These are phyloP conservation scores for Phytophthora aleatoria DNA, from an alignment of 352 stramenopile genomes.

Conservation along the genomic window DNA sequence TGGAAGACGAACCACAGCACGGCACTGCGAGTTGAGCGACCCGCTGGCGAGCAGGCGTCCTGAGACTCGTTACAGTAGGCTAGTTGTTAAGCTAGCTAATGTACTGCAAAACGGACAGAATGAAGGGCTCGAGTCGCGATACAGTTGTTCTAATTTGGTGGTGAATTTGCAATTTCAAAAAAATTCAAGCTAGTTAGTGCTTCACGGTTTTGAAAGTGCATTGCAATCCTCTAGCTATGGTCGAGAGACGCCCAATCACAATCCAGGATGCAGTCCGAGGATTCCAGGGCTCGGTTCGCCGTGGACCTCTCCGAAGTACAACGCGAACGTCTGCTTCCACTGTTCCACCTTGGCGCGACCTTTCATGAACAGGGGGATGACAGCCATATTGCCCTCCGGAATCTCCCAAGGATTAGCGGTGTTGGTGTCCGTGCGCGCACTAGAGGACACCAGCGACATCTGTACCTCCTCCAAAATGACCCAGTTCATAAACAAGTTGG, in stretches of 20 bases:
- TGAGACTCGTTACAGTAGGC: no score
- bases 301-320: conserved; percentile 61
- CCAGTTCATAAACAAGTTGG: conserved; percentile 69
- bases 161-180: no score
- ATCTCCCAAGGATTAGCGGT: conserved; percentile 38
- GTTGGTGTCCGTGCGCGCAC: conserved; percentile 48
- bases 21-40: no score
- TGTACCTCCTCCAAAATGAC: conserved; percentile 43
- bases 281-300: conserved; percentile 42
- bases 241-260: conserved; percentile 10
- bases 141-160: no score
- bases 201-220: no score
- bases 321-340: conserved; percentile 44
- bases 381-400: conserved; percentile 31
- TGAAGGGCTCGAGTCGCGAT: no score
- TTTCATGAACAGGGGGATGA: conserved; percentile 51
- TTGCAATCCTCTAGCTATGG: no score
- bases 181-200: no score
- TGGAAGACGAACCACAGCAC: no score
- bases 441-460: conserved; percentile 17
- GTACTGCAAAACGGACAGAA: no score
- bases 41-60: no score
- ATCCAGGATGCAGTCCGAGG: conserved; percentile 43
- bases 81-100: no score
- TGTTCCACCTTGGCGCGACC: conserved; percentile 49